Evolutionary conservation across 148 eudicot genomes (phyloP), one percentile per base, ranked within the genome.

Genomic region (Persicaria maculosa): DNA sequence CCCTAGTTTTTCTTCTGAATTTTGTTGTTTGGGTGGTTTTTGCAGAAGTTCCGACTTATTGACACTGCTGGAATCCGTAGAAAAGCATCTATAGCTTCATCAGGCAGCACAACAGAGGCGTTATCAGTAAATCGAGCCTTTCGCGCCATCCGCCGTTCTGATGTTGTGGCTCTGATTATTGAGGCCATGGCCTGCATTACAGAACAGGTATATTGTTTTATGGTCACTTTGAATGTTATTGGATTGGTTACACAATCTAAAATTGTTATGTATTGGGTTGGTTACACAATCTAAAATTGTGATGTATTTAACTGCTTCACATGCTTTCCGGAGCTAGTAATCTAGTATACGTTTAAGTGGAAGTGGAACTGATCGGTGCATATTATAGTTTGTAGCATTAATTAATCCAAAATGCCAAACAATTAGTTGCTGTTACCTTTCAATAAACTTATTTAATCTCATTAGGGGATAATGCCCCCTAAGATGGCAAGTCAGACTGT

Each of bases 111-210:
- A 43, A 90, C 99, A n/a, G 99, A 96, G 82, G 97, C 90, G 16
- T 81, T 96, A 75, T 92, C 99, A 67, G 97, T 96, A 11, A 96
- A 96, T 75, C 90, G 97, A 77, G 99, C 99, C 71, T 88, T 96
- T 77, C 91, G 93, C 83, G 99, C 99, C 17, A 75, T 96, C 79
- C 97, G 97, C 12, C 97, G 93, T 74, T 92, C 97, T 78, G 99
- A 96, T 89, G 93, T 96, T 76, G 99, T 92, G 62, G 99, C 97
- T 72, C 89, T 96, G 20, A 94, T 96, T 36, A 89, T 92, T 69
- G 99, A 92, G 81, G 99, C 99, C 52, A 81, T 96, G 97, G 99
- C 97, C 68, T 96, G 99, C 77, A 87, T 96, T 31, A 96, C 99
- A n/a, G 97, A 96, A 80, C 99, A 96, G 97, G 99, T 96, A 80